Evolutionary conservation across 208 protist genomes (phyloP).

Genomic region (Endotrypanum monterogeii): DNA sequence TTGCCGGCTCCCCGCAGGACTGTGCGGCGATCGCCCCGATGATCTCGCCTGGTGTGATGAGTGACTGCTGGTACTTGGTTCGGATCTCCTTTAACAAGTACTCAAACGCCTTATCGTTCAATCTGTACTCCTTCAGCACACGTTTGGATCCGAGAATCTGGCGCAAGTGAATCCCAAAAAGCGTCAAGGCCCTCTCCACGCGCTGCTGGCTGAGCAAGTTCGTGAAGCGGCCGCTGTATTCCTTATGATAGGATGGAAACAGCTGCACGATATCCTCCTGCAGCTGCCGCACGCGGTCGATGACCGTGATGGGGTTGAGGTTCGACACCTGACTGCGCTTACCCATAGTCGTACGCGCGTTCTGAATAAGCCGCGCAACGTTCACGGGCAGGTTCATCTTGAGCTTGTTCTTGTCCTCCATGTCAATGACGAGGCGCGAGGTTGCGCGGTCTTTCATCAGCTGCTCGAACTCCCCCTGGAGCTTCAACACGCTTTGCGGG

Average conservation of each 20-base stretch:
- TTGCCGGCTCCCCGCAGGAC: slow-evolving; percentile 99
- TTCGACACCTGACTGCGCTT: slow-evolving; percentile 89
- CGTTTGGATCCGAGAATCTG: slow-evolving; percentile 93
- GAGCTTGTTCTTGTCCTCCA: slow-evolving; percentile 64
- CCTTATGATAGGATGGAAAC: slow-evolving; percentile 80
- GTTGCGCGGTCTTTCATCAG: slow-evolving; percentile 83
- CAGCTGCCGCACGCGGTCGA: slow-evolving; percentile 76
- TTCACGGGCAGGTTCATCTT: slow-evolving; percentile 94
- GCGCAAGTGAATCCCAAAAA: slow-evolving; percentile 96
- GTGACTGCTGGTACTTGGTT: slow-evolving; percentile 91
- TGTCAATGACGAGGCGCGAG: slow-evolving; percentile 66
- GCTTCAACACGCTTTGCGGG: slow-evolving; percentile 54
- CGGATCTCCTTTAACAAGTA: slow-evolving; percentile 97
- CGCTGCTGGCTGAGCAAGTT: slow-evolving; percentile 91
- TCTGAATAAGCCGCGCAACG: slow-evolving; percentile 95
- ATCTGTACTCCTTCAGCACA: slow-evolving; percentile 93
- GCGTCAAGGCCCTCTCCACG: slow-evolving; percentile 94
- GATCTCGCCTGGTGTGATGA: slow-evolving; percentile 97
- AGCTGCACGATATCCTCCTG: slow-evolving; percentile 82
- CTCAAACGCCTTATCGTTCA: slow-evolving; percentile 96
- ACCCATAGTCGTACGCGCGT: slow-evolving; percentile 94
- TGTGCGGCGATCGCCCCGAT: slow-evolving; percentile 99
- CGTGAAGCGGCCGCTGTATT: slow-evolving; percentile 52
- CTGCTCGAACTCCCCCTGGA: slow-evolving; percentile 93
- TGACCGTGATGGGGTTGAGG: slow-evolving; percentile 90